phyloP scores from a whole-genome alignment of 371 early-diverging fungal genomes.

The Funneliformis caledonium region DNA sequence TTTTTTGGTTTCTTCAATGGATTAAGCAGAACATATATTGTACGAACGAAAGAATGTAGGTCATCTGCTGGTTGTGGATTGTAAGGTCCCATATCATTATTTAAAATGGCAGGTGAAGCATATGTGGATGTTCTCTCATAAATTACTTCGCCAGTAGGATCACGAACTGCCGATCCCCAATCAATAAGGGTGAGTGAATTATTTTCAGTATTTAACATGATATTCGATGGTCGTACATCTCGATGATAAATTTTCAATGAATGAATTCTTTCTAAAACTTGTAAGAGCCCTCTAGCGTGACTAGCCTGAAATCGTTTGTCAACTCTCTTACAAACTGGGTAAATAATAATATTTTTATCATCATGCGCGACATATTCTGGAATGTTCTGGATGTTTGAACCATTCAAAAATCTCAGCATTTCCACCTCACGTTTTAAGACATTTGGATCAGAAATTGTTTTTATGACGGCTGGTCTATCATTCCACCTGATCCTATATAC shows the following conservation, averaged over 20 bases:
- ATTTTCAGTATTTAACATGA: conserved; percentile 15
- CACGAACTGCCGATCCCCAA: conserved; percentile 12
- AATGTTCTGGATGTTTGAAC: not conserved
- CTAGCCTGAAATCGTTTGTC: not conserved
- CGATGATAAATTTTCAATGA: not conserved
- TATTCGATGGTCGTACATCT: conserved; percentile 15
- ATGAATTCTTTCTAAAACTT: not conserved
- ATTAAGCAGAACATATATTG: not conserved
- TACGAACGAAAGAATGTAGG: conserved; percentile 19
- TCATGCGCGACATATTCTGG: conserved; percentile 15
- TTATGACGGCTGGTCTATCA: not conserved
- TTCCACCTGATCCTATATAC: not conserved
- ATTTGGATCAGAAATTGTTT: not conserved
- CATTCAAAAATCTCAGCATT: conserved; percentile 9
- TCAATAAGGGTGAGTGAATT: conserved; percentile 7
- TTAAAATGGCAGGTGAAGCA: conserved; percentile 7
- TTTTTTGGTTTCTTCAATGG: not conserved
- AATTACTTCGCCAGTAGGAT: not conserved
- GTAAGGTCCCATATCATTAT: not conserved
- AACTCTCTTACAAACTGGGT: conserved; percentile 24
- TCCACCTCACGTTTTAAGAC: not conserved
- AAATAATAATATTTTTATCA: conserved; percentile 6
- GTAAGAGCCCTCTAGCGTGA: not conserved
- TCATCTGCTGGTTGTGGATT: not conserved
- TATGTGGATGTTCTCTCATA: conserved; percentile 15